phyloP scores from a whole-genome alignment of 2,329 filamentous ascomycete species.

The Fusarium nisikadoi region DNA sequence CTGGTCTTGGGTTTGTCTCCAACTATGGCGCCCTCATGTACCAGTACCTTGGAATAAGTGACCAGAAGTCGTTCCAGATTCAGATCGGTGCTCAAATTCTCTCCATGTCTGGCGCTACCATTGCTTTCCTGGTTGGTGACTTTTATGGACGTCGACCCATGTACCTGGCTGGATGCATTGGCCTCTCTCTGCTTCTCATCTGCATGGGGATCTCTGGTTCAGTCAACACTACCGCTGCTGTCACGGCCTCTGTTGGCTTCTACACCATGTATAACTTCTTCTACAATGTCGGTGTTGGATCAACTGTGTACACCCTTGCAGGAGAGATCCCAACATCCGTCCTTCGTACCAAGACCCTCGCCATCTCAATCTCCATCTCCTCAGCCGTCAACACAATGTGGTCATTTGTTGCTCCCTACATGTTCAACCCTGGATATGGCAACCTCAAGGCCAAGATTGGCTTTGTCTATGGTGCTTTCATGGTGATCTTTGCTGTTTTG shows the following conservation, averaged over 20 bases:
- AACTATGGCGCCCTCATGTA: constrained; percentile 54
- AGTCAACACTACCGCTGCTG: constrained; percentile 35
- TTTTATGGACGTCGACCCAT: constrained; percentile 46
- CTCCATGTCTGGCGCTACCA: constrained; percentile 44
- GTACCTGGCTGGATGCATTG: constrained; percentile 42
- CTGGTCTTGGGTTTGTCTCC: constrained; percentile 57
- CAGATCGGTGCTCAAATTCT: constrained; percentile 46
- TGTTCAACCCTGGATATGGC: constrained; percentile 47
- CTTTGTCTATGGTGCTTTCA: constrained; percentile 53
- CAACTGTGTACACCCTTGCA: constrained; percentile 56
- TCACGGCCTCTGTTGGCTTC: constrained; percentile 48
- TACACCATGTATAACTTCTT: constrained; percentile 54
- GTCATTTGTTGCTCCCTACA: constrained; percentile 60
- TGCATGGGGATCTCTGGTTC: constrained; percentile 47
- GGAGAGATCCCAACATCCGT: constrained; percentile 57
- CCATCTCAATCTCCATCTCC: constrained; percentile 55
- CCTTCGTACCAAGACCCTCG: constrained; percentile 56
- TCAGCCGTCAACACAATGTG: constrained; percentile 55
- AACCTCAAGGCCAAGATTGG: constrained; percentile 56
- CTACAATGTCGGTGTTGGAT: constrained; percentile 54
- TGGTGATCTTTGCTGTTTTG: constrained; percentile 48
- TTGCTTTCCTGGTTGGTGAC: constrained; percentile 43
- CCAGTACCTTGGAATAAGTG: constrained; percentile 44
- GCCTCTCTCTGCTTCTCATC: constrained; percentile 35
- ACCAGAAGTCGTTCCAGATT: constrained; percentile 43